Conservation (phyloP, 2,329 filamentous ascomycete genomes). For the Hypoxylon sp. region DNA sequence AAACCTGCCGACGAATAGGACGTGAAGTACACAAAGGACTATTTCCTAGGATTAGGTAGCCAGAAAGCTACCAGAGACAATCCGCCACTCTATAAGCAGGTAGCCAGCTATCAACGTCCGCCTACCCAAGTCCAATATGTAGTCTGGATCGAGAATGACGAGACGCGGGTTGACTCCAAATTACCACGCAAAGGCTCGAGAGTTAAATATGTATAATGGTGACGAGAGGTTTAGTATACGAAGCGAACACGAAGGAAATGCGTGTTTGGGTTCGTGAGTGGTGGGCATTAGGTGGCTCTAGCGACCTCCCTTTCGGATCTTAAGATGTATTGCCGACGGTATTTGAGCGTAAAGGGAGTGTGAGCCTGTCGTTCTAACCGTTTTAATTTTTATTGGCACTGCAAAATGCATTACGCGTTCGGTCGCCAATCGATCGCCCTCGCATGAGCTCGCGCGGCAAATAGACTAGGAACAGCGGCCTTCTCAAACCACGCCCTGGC, state of each 20-base stretch:
- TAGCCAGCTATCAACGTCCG: constrained; percentile 18
- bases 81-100: constrained; percentile 35
- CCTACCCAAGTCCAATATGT: constrained; percentile 37
- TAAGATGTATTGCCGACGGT: neutral
- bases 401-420: constrained; percentile 21
- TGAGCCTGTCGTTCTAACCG: neutral
- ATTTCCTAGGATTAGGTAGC: constrained; percentile 36
- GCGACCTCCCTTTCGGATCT: constrained; percentile 2
- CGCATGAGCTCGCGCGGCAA: constrained; percentile 47
- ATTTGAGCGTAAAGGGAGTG: constrained; percentile 7
- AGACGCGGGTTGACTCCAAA: constrained; percentile 21
- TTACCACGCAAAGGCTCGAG: constrained; percentile 39
- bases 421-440: constrained; percentile 40
- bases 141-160: constrained; percentile 30
- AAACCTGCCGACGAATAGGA: constrained; percentile 37
- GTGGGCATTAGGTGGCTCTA: constrained; percentile 2
- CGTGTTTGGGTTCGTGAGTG: constrained; percentile 38
- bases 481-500: constrained; percentile 42
- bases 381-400: neutral
- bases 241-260: constrained; percentile 51
- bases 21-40: constrained; percentile 38
- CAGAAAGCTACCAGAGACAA: constrained; percentile 44
- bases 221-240: constrained; percentile 39
- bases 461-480: constrained; percentile 40
- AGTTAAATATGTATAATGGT: constrained; percentile 47